These are phyloP conservation scores for Senna tora DNA, from an alignment of 306 rosid species.

Conservation along the genomic window DNA sequence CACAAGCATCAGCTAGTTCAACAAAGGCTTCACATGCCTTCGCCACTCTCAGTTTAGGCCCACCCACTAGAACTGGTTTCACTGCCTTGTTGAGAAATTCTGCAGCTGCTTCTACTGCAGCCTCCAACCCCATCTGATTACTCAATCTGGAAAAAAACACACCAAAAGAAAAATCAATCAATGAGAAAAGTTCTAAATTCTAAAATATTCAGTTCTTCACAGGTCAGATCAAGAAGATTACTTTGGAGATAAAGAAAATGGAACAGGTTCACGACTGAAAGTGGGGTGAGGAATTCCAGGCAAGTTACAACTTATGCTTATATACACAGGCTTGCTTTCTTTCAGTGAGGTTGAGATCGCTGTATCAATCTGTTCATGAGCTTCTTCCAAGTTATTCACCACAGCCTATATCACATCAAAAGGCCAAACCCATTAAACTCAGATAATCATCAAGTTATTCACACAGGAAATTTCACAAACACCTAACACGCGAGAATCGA, in stretches of 20 bases:
- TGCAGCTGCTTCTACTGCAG: slow-evolving; percentile 68
- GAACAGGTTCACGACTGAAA: slow-evolving; percentile 65
- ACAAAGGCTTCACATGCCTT: slow-evolving; percentile 52
- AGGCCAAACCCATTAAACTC: no score
- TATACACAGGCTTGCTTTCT: slow-evolving; percentile 93
- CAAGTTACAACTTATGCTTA: slow-evolving; percentile 86
- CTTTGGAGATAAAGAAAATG: slow-evolving; percentile 57
- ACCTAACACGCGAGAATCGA: not conserved
- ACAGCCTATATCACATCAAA: slow-evolving; percentile 63
- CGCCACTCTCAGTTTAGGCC: slow-evolving; percentile 68
- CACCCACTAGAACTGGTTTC: slow-evolving; percentile 70
- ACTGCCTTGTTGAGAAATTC: slow-evolving; percentile 69
- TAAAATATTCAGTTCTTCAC: not conserved
- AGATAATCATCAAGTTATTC: no score
- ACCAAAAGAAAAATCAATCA: not conserved
- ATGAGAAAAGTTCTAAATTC: not conserved
- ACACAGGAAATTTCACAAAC: not conserved
- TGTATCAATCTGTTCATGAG: slow-evolving; percentile 78
- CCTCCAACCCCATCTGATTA: slow-evolving; percentile 57
- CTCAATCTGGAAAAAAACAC: slow-evolving; percentile 43
- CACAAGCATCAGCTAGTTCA: slow-evolving; percentile 61
- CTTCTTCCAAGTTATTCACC: slow-evolving; percentile 78
- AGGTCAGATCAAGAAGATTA: slow-evolving; percentile 24
- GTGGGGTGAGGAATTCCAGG: slow-evolving; percentile 64
- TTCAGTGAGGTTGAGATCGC: slow-evolving; percentile 80